Conservation (phyloP, 345 rosid species). For the Corchorus olitorius region DNA sequence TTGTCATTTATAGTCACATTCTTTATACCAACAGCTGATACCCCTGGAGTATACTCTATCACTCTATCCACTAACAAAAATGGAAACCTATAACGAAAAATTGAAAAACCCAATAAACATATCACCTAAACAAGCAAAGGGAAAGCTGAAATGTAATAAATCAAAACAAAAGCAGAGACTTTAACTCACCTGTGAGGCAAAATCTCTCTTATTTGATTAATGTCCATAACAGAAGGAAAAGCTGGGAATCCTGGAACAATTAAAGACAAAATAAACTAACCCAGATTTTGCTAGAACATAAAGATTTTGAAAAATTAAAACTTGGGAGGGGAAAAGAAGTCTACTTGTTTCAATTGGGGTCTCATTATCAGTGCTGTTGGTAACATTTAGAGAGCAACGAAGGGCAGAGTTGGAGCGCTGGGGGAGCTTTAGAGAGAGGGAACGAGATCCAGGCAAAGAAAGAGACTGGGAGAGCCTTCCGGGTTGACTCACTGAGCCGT, state of each 20-base stretch:
- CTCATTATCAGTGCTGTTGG: neutral
- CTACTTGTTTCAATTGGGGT: constrained; percentile 15
- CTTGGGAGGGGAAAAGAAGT: neutral
- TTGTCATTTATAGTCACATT: constrained; percentile 97
- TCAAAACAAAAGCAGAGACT: neutral
- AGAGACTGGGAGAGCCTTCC: constrained; percentile 10
- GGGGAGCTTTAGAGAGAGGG: constrained; percentile 1
- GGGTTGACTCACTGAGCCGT: constrained; percentile 10
- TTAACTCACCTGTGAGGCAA: constrained; percentile 75
- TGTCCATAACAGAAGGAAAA: constrained; percentile 83
- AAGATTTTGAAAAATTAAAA: neutral
- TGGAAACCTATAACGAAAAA: constrained; percentile 66
- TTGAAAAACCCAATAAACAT: neutral
- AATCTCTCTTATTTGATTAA: constrained; percentile 85
- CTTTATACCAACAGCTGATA: constrained; percentile 92
- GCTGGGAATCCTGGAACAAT: constrained; percentile 54
- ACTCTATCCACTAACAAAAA: constrained; percentile 98
- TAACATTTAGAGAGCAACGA: neutral
- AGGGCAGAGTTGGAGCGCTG: neutral
- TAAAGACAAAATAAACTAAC: neutral
- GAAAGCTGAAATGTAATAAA: neutral
- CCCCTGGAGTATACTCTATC: constrained; percentile 91
- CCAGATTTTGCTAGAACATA: constrained; percentile 12
- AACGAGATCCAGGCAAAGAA: constrained; percentile 13
- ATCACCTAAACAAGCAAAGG: neutral